A percentile compares a stretch with the other conserved stretches of the same genome.
phyloP scores from a whole-genome alignment of 2,329 filamentous ascomycete species.

The Rutstroemia sp. region DNA sequence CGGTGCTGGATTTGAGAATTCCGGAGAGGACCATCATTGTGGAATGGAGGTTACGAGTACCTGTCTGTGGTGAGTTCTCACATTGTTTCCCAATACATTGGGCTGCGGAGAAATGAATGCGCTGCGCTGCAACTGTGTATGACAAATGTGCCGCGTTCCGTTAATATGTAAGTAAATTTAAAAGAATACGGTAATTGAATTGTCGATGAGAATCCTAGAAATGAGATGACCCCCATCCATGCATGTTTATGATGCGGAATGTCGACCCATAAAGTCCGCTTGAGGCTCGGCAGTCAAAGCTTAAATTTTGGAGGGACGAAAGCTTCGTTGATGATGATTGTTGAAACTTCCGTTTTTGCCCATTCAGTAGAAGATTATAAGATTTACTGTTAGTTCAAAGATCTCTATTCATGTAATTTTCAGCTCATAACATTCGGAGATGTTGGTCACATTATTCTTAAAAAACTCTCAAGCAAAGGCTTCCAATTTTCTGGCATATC shows the following conservation, averaged over 20 bases:
- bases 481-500: neutral
- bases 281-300: no score
- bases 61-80: constrained; percentile 3
- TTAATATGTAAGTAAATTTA: neutral
- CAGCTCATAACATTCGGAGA: no score
- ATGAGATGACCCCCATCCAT: neutral
- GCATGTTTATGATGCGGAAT: neutral
- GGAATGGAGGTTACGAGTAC: constrained; percentile 21
- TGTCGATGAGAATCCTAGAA: neutral
- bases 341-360: no score
- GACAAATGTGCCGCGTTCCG: neutral
- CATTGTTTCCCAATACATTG: constrained; percentile 3
- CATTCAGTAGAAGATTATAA: no score
- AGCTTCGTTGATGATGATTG: no score
- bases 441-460: neutral
- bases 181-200: constrained; percentile 1
- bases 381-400: no score
- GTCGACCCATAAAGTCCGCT: no score
- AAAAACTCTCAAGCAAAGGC: neutral
- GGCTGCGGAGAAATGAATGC: neutral
- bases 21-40: constrained; percentile 43
- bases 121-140: neutral
- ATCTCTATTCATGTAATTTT: no score
- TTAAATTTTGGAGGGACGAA: no score
- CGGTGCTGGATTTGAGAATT: constrained; percentile 35